phyloP scores from a whole-genome alignment of 768 basidiomycete species.

The Rhodotorula taiwanensis region DNA sequence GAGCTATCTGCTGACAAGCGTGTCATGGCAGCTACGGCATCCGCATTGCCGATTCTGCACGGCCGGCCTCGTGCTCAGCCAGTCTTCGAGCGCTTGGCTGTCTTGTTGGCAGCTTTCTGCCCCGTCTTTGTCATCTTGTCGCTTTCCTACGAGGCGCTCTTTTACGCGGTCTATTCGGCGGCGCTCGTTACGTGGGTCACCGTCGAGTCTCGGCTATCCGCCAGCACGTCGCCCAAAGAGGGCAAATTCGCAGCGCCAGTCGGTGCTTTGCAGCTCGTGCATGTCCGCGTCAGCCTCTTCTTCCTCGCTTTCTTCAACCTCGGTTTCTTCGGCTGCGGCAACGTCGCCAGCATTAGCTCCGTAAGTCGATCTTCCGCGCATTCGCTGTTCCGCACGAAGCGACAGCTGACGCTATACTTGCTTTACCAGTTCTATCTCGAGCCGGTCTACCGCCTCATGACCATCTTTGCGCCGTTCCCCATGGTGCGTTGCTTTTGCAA shows the following conservation, averaged over 20 bases:
- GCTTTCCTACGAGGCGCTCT: conserved; percentile 72
- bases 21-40: not conserved
- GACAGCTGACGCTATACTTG: not conserved
- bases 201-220: conserved; percentile 49
- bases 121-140: conserved; percentile 72
- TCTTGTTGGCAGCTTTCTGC: conserved; percentile 57
- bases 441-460: conserved; percentile 78
- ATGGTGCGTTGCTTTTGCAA: conserved; percentile 55
- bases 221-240: not conserved
- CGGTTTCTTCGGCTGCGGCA: conserved; percentile 68
- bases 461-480: conserved; percentile 75
- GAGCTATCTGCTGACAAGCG: no score
- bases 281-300: conserved; percentile 67
- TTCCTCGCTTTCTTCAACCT: conserved; percentile 82
- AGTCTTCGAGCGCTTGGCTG: conserved; percentile 42
- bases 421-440: conserved; percentile 69
- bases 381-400: not conserved
- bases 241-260: not conserved
- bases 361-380: conserved; percentile 43
- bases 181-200: conserved; percentile 63
- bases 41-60: conserved; percentile 21
- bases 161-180: conserved; percentile 63
- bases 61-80: conserved; percentile 34
- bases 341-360: conserved; percentile 69
- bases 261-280: conserved; percentile 50